Base-by-base conservation (phyloP, 2,329 filamentous ascomycete genomes). In the Colletotrichum coccodes region DNA sequence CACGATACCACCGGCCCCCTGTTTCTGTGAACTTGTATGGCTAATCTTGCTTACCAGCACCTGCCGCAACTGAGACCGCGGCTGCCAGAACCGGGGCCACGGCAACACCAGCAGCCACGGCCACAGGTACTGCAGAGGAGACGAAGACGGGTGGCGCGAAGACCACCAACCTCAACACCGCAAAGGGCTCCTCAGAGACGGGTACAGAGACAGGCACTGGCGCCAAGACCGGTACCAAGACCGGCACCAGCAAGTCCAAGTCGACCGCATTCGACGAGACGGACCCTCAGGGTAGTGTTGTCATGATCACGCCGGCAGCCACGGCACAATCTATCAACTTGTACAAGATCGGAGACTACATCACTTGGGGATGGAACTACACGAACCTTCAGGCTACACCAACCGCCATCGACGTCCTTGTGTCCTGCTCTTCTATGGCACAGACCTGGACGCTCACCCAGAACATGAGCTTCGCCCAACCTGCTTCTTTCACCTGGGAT, bases 351-450 rank as follows among this genome's bases (percentile, higher is more conserved):
- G 86, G 87, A 70, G 85, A 90, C 74, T 81, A 81, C 50, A 80
- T 90, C 49, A 91, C 88, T 16, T 89, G 87, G 78, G 84, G 79
- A 53, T 92, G 89, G 89, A 91, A 91, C 79, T 91, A 91, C 80
- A 91, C 90, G 4, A 85, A 85, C 50, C 77, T 92, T 34, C 81
- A 84, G 63, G 87, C 80, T 30, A 86, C 82, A 1, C 90, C 90
- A 2, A 89, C 86, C 3, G 89, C 88, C 46, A 75, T 92, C 65
- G 88, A 91, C 71, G 81, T 91, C 16, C 77, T 90, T 65, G 82
- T 89, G 38, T 87, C 86, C 71, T 89, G 87, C 80, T 85, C 85
- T 46, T 77, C 77, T 8, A 86, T 83, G 50, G 78, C 81, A 23
- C 81, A 83, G 69, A 85, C 88, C 2, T 91, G 87, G 81, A 91